Percentiles rank a stretch among this genome's conserved stretches.
Conservation (phyloP, 2,329 filamentous ascomycete genomes). For the Emergomyces africanus region DNA sequence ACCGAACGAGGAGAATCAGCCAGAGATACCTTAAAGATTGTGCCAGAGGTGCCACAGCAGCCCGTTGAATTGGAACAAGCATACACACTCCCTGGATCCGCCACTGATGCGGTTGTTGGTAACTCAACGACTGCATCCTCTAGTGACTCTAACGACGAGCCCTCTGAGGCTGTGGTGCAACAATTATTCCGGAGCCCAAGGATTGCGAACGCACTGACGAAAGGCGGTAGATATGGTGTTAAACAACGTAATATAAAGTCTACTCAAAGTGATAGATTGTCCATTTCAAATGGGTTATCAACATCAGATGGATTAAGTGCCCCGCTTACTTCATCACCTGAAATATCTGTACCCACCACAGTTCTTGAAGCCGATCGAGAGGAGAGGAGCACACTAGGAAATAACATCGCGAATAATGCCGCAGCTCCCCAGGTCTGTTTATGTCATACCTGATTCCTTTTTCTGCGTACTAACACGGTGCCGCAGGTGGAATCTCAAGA, state of each 20-base stretch:
- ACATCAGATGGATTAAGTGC: neutral
- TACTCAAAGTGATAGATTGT: neutral
- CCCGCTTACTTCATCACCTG: neutral
- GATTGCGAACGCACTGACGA: constrained; percentile 44
- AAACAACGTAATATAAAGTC: constrained; percentile 7
- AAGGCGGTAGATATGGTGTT: constrained; percentile 20
- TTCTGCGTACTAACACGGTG: constrained; percentile 8
- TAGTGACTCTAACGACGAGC: constrained; percentile 32
- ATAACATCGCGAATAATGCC: constrained; percentile 34
- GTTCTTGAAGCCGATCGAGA: constrained; percentile 13
- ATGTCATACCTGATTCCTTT: neutral
- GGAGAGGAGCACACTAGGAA: constrained; percentile 35
- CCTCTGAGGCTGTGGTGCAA: constrained; percentile 46
- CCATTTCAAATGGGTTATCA: neutral
- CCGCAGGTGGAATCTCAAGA: constrained; percentile 16
- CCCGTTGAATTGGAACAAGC: neutral
- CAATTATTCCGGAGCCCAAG: constrained; percentile 50
- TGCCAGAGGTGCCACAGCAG: neutral
- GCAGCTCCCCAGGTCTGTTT: neutral
- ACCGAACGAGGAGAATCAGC: neutral
- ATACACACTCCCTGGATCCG: neutral
- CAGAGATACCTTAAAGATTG: neutral
- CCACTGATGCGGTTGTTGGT: neutral
- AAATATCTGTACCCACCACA: neutral
- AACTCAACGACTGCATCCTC: neutral